Percentiles rank a stretch among this genome's conserved stretches.
Conservation (phyloP, 139 green algal genomes). For the Chlamydomonas applanata region DNA sequence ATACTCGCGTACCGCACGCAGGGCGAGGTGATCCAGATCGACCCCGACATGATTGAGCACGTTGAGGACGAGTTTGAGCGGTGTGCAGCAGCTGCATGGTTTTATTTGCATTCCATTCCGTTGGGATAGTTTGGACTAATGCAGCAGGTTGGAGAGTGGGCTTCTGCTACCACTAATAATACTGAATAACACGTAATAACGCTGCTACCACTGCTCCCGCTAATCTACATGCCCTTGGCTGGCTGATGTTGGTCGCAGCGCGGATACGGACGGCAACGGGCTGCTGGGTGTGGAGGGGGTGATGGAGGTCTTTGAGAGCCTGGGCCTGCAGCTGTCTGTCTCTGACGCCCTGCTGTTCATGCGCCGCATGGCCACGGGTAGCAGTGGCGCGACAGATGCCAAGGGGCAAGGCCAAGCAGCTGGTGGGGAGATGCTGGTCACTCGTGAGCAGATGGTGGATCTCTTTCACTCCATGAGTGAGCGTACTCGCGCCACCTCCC, state of each 20-base stretch:
- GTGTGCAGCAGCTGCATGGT: not conserved
- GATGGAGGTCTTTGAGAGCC: constrained; percentile 17
- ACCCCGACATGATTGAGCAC: constrained; percentile 7
- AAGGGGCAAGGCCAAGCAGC: not conserved
- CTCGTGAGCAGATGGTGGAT: constrained; percentile 16
- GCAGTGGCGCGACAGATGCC: no score
- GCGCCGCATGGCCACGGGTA: not conserved
- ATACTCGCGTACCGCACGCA: not conserved
- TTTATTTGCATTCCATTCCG: no score
- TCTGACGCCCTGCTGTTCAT: constrained; percentile 23
- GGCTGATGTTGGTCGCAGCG: not conserved
- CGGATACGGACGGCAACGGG: not conserved
- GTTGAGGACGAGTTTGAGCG: constrained; percentile 11
- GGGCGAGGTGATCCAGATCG: not conserved
- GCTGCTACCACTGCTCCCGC: not conserved
- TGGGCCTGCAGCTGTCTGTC: constrained; percentile 8
- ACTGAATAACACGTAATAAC: not conserved
- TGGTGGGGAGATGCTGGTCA: not conserved
- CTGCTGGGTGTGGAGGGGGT: constrained; percentile 12
- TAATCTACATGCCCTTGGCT: not conserved
- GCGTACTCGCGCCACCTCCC: not conserved
- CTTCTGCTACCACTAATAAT: not conserved
- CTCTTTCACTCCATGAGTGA: constrained; percentile 13
- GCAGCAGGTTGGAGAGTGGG: not conserved
- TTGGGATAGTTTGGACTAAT: not conserved